Evolutionary conservation across 768 basidiomycete genomes (phyloP).

Genomic region (Dacryopinax primogenitus): DNA sequence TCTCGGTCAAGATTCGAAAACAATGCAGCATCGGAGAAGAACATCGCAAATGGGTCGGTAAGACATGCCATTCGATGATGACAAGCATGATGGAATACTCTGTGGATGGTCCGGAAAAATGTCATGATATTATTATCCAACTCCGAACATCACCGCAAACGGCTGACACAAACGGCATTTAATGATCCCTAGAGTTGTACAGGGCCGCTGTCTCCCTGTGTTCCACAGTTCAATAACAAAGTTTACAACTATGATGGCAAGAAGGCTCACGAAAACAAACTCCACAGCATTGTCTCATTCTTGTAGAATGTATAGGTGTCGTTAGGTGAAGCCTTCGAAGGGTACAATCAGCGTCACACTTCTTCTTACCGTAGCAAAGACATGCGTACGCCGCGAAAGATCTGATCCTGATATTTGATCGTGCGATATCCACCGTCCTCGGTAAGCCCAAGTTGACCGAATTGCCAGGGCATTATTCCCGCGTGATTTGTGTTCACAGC

Average conservation of each 20-base stretch:
- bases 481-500: slow-evolving; percentile 40
- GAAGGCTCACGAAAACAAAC: slow-evolving; percentile 33
- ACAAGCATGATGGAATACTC: too few species aligned
- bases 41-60: not conserved
- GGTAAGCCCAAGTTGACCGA: slow-evolving; percentile 37
- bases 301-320: slow-evolving; percentile 42
- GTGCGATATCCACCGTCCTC: slow-evolving; percentile 42
- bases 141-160: too few species aligned
- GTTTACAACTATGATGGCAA: not conserved
- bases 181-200: not conserved
- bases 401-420: slow-evolving; percentile 43
- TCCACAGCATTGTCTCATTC: slow-evolving; percentile 41
- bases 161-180: too few species aligned
- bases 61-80: not conserved
- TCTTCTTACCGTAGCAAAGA: not conserved
- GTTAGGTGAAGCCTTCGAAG: slow-evolving; percentile 38
- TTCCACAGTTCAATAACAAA: not conserved
- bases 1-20: not conserved
- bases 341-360: not conserved
- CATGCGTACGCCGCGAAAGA: slow-evolving; percentile 35
- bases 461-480: slow-evolving; percentile 51
- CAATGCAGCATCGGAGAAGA: not conserved
- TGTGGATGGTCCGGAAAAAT: too few species aligned
- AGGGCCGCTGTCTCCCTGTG: not conserved
- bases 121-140: too few species aligned